Conservation (phyloP, 148 eudicot genomes). For the Euryodendron excelsum region DNA sequence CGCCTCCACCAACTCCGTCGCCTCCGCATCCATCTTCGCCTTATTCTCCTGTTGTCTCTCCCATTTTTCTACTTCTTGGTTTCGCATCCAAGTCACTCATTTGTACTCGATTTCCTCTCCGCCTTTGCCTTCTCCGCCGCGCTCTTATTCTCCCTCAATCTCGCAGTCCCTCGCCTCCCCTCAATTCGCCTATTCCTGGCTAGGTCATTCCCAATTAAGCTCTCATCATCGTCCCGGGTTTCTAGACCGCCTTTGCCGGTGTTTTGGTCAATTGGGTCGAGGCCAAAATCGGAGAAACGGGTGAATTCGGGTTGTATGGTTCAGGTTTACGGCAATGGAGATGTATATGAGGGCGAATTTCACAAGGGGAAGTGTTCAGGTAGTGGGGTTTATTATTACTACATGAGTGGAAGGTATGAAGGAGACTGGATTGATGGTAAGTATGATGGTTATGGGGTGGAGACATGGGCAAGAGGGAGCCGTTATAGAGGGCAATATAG, state of each 20-base stretch:
- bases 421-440: conserved; percentile 98
- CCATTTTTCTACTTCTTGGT: conserved; percentile 82
- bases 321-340: conserved; percentile 81
- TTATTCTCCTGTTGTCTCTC: conserved; percentile 49
- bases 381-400: conserved; percentile 88
- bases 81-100: conserved; percentile 74
- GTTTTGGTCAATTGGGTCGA: conserved; percentile 88
- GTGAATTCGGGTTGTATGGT: conserved; percentile 75
- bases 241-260: conserved; percentile 56
- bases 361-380: conserved; percentile 94
- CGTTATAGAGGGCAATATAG: conserved; percentile 83
- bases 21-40: conserved; percentile 49
- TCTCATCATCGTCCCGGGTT: conserved; percentile 27
- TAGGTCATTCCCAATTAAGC: conserved; percentile 60
- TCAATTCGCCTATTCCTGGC: conserved; percentile 71
- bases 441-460: conserved; percentile 92
- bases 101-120: conserved; percentile 75
- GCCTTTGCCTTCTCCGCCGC: conserved; percentile 92
- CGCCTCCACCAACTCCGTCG: conserved; percentile 50
- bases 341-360: conserved; percentile 91
- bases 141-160: conserved; percentile 73
- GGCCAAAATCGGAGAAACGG: conserved; percentile 53
- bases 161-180: conserved; percentile 78
- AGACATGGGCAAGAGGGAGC: conserved; percentile 95
- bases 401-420: conserved; percentile 91